Conservation (phyloP, 805 yeast genomes). For the Teunomyces barrocoloradensis region DNA sequence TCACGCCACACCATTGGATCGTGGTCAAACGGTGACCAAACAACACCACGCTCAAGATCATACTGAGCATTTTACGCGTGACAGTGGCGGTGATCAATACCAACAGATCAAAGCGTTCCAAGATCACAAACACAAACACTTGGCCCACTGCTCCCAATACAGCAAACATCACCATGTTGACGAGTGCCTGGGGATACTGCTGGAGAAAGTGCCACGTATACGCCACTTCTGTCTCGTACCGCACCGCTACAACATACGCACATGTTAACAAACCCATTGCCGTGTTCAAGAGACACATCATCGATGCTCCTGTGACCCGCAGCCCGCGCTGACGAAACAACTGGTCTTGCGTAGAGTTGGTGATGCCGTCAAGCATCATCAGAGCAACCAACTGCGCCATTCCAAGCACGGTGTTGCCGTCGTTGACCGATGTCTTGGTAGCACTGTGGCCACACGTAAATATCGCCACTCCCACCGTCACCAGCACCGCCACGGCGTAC, state of each 20-base stretch:
- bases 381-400: conserved; percentile 56
- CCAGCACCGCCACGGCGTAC: conserved; percentile 71
- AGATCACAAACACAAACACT: conserved; percentile 82
- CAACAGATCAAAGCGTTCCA: conserved; percentile 82
- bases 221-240: conserved; percentile 43
- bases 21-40: conserved; percentile 72
- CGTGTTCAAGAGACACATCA: conserved; percentile 70
- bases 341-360: conserved; percentile 91
- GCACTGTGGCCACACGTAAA: conserved; percentile 55
- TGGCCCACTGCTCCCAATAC: conserved; percentile 89
- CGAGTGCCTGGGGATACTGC: conserved; percentile 51
- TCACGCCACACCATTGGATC: conserved; percentile 77
- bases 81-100: conserved; percentile 90
- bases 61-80: conserved; percentile 93
- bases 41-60: conserved; percentile 82
- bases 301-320: conserved; percentile 75
- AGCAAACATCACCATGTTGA: conserved; percentile 65
- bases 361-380: conserved; percentile 83
- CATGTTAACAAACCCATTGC: conserved; percentile 47
- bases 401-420: conserved; percentile 53
- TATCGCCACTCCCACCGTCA: conserved; percentile 77
- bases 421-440: conserved; percentile 27
- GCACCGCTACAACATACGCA: conserved; percentile 44
- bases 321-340: conserved; percentile 50
- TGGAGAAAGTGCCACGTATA: conserved; percentile 50